Evolutionary conservation across 164 flowering plant species (phyloP).

Genomic region (Buxus sempervirens): DNA sequence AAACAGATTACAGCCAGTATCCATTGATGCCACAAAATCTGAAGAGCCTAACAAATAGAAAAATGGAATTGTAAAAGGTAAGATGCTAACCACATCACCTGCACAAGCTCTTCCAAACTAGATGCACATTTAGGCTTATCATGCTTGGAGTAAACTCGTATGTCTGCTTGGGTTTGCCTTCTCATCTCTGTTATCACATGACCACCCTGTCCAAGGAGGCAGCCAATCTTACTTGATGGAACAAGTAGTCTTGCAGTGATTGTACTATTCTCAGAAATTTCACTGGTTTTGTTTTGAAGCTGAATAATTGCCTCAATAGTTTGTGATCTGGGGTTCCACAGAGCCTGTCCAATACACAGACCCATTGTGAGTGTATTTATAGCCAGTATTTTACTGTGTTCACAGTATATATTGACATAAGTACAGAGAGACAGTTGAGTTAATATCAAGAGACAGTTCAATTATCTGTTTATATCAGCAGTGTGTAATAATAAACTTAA

Average conservation of each 20-base stretch:
- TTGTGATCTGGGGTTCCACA: slow-evolving; percentile 58
- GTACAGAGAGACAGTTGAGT: not conserved
- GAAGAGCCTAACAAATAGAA: not conserved
- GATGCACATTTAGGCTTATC: slow-evolving; percentile 62
- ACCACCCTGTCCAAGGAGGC: slow-evolving; percentile 81
- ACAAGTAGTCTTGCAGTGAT: slow-evolving; percentile 62
- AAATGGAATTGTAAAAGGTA: slow-evolving; percentile 1
- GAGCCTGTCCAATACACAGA: slow-evolving; percentile 33
- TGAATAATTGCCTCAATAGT: slow-evolving; percentile 71
- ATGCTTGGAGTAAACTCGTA: slow-evolving; percentile 59
- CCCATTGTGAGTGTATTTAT: slow-evolving; percentile 1
- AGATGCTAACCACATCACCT: slow-evolving; percentile 42
- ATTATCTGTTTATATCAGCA: not conserved
- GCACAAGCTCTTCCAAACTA: slow-evolving; percentile 76
- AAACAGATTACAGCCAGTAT: not conserved
- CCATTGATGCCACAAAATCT: not conserved
- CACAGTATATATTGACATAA: not conserved
- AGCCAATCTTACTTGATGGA: slow-evolving; percentile 67
- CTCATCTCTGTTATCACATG: slow-evolving; percentile 71
- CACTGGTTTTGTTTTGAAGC: slow-evolving; percentile 55
- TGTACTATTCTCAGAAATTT: slow-evolving; percentile 43
- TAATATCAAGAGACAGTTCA: not conserved
- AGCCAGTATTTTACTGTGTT: not conserved
- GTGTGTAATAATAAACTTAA: not conserved
- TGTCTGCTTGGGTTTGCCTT: slow-evolving; percentile 64